Base-by-base conservation (phyloP, 2,329 filamentous ascomycete genomes). In the Epichloe hybrida region DNA sequence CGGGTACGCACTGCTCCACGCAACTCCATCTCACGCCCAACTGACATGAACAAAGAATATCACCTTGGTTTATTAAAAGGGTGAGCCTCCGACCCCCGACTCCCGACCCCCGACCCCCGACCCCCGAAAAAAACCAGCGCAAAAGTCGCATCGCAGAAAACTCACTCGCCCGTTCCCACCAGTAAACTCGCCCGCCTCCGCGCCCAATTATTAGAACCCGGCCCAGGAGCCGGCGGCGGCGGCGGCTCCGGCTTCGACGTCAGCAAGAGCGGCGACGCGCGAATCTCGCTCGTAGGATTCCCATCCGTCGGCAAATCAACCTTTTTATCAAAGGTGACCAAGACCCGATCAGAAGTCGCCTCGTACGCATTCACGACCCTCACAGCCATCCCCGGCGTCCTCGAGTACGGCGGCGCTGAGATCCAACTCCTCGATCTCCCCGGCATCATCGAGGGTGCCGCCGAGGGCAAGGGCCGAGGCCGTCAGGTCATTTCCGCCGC, bases 291-390 rank as follows among this genome's bases (percentile, higher is more conserved):
- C 2, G 94, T 98, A 50, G 93, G 93, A n/a, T 98, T 98, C 61
- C 93, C 94, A 0, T 98, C 94, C 0, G 93, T 98, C 48, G 93
- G 93, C 66, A 98, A 98, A 73, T 98, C 93, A 2, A 98, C 93
- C 0, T 97, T 98, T 64, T 68, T 98, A n/a, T 96, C 90, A 46
- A 96, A 97, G 64, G 94, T 98, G 66, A 98, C 93, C 47, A 97
- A 95, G 72, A 98, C 94, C 39, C 89, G 88, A 63, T 95, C 89
- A 48, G 91, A 96, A 66, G 89, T 96, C 31, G 93, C 93, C 1
- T 87, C 93, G 0, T 98, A 98, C 65, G 83, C 91, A 51, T 98
- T 98, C 79, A 98, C 93, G 11, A 98, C 93, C 1, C 75, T 98
- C 43, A 98, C 93, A 9, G 94, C 93, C 37, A 98, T 98, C 58